A percentile compares a stretch with the other conserved stretches of the same genome.
These are phyloP conservation scores for Laburnicola sp. DNA, from an alignment of 2,329 filamentous ascomycete genomes.

Conservation along the genomic window DNA sequence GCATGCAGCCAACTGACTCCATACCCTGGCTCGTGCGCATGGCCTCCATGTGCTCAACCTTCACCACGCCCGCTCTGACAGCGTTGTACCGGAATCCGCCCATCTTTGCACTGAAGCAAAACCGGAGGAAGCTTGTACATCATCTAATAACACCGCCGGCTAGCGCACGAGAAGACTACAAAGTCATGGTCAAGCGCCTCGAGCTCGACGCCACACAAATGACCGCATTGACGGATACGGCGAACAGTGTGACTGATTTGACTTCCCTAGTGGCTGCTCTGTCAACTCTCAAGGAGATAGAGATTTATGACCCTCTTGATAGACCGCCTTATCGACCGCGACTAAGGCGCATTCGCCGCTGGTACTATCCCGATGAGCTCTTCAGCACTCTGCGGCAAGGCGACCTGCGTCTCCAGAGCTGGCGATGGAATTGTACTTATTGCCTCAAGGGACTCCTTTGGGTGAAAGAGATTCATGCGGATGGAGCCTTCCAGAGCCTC, in stretches of 20 bases:
- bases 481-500: slow-evolving; percentile 43
- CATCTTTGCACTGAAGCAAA: slow-evolving; percentile 58
- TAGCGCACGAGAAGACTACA: slow-evolving; percentile 59
- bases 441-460: slow-evolving; percentile 39
- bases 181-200: slow-evolving; percentile 69
- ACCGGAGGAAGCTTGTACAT: slow-evolving; percentile 50
- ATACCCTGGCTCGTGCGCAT: slow-evolving; percentile 67
- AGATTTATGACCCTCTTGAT: slow-evolving; percentile 72
- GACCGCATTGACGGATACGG: slow-evolving; percentile 58
- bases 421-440: slow-evolving; percentile 61
- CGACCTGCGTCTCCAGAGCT: slow-evolving; percentile 52
- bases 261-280: slow-evolving; percentile 63
- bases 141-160: slow-evolving; percentile 58
- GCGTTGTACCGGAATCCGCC: slow-evolving; percentile 72
- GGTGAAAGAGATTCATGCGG: slow-evolving; percentile 53
- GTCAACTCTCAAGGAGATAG: slow-evolving; percentile 68
- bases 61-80: slow-evolving; percentile 72
- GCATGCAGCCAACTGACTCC: slow-evolving; percentile 49
- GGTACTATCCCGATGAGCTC: slow-evolving; percentile 69
- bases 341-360: slow-evolving; percentile 57
- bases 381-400: slow-evolving; percentile 64
- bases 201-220: slow-evolving; percentile 67
- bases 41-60: slow-evolving; percentile 63
- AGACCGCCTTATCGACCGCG: slow-evolving; percentile 66
- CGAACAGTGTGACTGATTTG: slow-evolving; percentile 60